A percentile compares a stretch with the other conserved stretches of the same genome.
These are phyloP conservation scores for Xylaria intraflava DNA, from an alignment of 495 filamentous ascomycete genomes.

Conservation along the genomic window DNA sequence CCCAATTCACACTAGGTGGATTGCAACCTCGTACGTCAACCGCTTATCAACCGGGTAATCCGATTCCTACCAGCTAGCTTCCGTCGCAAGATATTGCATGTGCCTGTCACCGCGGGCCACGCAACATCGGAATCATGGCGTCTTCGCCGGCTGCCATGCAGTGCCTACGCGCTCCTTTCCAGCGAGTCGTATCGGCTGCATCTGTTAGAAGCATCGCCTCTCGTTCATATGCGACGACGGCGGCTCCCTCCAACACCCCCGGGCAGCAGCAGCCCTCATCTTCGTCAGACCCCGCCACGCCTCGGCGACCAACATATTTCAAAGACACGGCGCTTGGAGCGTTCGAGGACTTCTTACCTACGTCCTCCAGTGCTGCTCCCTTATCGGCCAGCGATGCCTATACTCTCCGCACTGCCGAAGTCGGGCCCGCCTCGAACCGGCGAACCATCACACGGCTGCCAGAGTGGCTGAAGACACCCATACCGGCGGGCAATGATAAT, in stretches of 20 bases:
- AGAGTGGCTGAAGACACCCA: constrained; percentile 91
- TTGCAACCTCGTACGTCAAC: too few relatives aligned
- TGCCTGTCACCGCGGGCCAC: neutral
- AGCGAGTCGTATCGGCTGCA: constrained; percentile 16
- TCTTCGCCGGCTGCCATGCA: constrained; percentile 16
- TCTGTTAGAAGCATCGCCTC: constrained; percentile 5
- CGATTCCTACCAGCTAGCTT: neutral
- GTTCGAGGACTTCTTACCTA: constrained; percentile 72
- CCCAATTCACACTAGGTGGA: too few relatives aligned
- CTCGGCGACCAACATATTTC: constrained; percentile 61
- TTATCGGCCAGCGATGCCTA: constrained; percentile 53
- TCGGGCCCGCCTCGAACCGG: constrained; percentile 72
- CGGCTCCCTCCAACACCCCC: constrained; percentile 18
- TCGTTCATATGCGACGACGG: constrained; percentile 27
- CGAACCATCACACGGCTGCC: constrained; percentile 88
- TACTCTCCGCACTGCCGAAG: constrained; percentile 67
- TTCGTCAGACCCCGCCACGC: constrained; percentile 8
- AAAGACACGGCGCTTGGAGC: constrained; percentile 78
- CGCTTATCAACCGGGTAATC: too few relatives aligned
- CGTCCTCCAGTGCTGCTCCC: constrained; percentile 29
- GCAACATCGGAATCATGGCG: constrained; percentile 12
- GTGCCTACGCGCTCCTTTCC: constrained; percentile 19
- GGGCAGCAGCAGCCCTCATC: constrained; percentile 10
- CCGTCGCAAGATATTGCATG: neutral
- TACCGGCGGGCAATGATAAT: constrained; percentile 66